Evolutionary conservation across 2,329 filamentous ascomycete species (phyloP), one percentile per base, ranked within the genome.

Genomic region (Fusarium beomiforme): DNA sequence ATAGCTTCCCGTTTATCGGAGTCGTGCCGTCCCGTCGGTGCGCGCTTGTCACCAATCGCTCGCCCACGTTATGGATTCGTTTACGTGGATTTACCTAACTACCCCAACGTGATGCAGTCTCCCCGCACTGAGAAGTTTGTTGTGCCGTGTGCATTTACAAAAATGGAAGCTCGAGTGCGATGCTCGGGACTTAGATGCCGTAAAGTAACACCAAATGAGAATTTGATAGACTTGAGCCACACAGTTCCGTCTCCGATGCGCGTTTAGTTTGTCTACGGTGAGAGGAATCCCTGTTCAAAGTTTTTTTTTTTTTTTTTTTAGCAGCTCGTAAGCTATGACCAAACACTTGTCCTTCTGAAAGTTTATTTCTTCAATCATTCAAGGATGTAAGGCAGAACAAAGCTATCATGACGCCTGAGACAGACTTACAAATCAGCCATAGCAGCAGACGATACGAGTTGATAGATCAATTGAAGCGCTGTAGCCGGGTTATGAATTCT

Each of bases 1-100:
- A 46, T 55, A 24, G 24, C n/a, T 67, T 57, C 19, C 17, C 55
- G 44, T 39, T n/a, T 41, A 55, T 59, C 49, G 49, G 57, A 41
- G 31, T 19, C 8, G n/a, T 43, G 17, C 31, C 21, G 34, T 49
- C 6, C 24, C 29, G 34, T 34, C 39, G 21, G 24, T 44, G 19
- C 36, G 19, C 11, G 24, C 29, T 14, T 16, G 8, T 23, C n/a
- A n/a, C 51, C 51, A 55, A 55, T 47, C 29, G 21, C 36, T 33
- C 29, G 7, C 21, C 51, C 51, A 47, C 51, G 39, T 34, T 55
- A 55, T 47, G 51, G 37, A 55, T 55, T 55, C 37, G 12, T 55
- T 55, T 55, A 34, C 29, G 51, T 55, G 29, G 37, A n/a, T 33
- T 33, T 42, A 46, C 29, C 51, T 33, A 33, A 46, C 7, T 34